Evolutionary conservation across 179 eudicot species (phyloP).

Genomic region (Beta corolliflora): DNA sequence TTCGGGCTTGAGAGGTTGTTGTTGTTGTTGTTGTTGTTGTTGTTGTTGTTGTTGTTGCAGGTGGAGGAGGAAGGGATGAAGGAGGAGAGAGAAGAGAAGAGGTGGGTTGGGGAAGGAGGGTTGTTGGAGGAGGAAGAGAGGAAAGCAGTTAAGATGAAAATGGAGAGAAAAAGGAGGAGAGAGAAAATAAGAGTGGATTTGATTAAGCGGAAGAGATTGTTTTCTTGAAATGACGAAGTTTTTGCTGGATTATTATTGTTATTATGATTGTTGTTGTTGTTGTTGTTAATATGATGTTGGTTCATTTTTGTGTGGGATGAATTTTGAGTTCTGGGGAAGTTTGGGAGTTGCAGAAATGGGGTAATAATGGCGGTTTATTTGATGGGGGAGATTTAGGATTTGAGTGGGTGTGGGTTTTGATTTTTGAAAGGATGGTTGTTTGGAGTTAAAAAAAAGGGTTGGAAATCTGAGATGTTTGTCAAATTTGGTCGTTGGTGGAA

Average conservation of each 20-base stretch:
- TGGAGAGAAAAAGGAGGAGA: constrained; percentile 37
- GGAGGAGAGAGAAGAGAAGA: constrained; percentile 30
- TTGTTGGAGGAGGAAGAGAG: not conserved
- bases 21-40: too few relatives aligned
- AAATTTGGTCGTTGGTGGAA: too few relatives aligned
- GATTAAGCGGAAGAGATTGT: not conserved
- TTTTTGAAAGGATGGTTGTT: too few relatives aligned
- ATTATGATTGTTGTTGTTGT: not conserved
- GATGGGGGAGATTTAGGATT: not conserved
- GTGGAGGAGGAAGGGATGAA: not conserved
- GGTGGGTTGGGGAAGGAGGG: constrained; percentile 13
- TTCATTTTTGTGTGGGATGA: not conserved
- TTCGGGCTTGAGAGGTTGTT: not conserved
- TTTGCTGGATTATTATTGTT: not conserved
- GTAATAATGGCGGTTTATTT: not conserved
- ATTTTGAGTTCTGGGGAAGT: not conserved
- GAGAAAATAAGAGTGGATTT: constrained; percentile 33
- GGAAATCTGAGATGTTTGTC: too few relatives aligned
- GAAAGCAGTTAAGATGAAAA: constrained; percentile 41
- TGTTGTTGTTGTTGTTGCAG: not conserved
- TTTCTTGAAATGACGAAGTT: not conserved
- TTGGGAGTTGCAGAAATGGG: not conserved
- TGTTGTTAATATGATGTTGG: not conserved
- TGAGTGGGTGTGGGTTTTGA: too few relatives aligned
- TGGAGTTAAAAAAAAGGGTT: too few relatives aligned